These are phyloP conservation scores for Cladosporium oxysporum DNA, from an alignment of 2,329 filamentous ascomycete genomes.

Conservation along the genomic window DNA sequence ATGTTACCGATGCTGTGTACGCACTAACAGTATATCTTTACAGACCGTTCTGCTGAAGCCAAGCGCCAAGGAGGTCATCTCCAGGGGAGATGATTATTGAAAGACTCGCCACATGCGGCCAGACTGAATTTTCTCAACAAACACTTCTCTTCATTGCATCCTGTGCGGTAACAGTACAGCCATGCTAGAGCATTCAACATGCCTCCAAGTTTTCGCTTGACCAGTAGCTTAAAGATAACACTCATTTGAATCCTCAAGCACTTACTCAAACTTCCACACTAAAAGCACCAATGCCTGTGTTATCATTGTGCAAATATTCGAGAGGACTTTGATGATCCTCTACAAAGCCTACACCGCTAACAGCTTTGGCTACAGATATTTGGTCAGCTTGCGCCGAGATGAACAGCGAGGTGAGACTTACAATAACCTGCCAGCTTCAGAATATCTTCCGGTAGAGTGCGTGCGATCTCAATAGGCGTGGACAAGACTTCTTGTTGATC, in stretches of 20 bases:
- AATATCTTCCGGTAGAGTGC: background rate
- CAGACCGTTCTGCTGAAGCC: constrained; percentile 49
- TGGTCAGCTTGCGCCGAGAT: background rate
- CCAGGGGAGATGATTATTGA: constrained; percentile 43
- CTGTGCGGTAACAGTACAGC: background rate
- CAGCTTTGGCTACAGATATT: background rate
- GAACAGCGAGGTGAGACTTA: background rate
- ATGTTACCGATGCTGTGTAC: background rate
- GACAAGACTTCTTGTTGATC: background rate
- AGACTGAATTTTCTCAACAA: background rate
- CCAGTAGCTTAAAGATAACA: background rate
- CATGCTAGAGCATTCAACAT: constrained; percentile 1
- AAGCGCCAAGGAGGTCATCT: constrained; percentile 45
- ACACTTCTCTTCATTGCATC: background rate
- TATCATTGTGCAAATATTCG: background rate
- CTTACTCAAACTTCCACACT: background rate
- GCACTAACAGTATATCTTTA: background rate
- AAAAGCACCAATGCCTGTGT: background rate
- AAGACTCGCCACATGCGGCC: background rate
- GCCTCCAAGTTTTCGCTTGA: background rate
- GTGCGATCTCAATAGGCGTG: background rate
- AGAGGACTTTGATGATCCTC: background rate
- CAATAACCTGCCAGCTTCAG: background rate
- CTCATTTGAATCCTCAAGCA: background rate
- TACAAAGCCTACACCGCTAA: background rate